Evolutionary conservation across 2,329 filamentous ascomycete species (phyloP).

Genomic region (Ploettnerulaceae sp.): DNA sequence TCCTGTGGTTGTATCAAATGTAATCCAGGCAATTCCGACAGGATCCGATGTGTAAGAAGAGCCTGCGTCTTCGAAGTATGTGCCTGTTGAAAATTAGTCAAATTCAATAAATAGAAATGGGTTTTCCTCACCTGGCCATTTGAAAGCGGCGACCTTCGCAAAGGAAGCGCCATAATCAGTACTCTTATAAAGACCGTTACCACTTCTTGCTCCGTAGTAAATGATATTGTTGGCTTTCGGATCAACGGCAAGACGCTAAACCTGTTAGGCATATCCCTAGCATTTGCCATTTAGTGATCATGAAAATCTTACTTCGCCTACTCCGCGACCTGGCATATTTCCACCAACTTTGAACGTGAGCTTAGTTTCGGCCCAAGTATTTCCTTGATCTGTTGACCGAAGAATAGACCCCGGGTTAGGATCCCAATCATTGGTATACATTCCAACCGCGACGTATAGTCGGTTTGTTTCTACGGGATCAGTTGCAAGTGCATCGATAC

Average conservation of each 20-base stretch:
- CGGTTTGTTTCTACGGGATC: constrained; percentile 49
- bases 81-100: constrained; percentile 15
- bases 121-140: constrained; percentile 41
- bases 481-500: constrained; percentile 51
- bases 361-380: constrained; percentile 45
- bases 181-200: constrained; percentile 55
- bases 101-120: constrained; percentile 29
- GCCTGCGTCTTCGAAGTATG: constrained; percentile 18
- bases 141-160: constrained; percentile 47
- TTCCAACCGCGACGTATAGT: constrained; percentile 50
- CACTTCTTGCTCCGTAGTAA: constrained; percentile 54
- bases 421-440: constrained; percentile 58
- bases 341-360: constrained; percentile 57
- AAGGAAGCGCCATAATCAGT: constrained; percentile 52
- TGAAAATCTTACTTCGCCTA: constrained; percentile 44
- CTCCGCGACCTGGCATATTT: constrained; percentile 57
- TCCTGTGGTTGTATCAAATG: constrained; percentile 23
- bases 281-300: neutral
- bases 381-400: constrained; percentile 48
- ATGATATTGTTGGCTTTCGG: constrained; percentile 52
- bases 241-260: constrained; percentile 48
- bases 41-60: constrained; percentile 18
- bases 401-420: constrained; percentile 51
- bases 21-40: constrained; percentile 25
- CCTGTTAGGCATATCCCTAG: neutral